Conservation (phyloP, 805 yeast genomes). For the Yarrowia sp. region DNA sequence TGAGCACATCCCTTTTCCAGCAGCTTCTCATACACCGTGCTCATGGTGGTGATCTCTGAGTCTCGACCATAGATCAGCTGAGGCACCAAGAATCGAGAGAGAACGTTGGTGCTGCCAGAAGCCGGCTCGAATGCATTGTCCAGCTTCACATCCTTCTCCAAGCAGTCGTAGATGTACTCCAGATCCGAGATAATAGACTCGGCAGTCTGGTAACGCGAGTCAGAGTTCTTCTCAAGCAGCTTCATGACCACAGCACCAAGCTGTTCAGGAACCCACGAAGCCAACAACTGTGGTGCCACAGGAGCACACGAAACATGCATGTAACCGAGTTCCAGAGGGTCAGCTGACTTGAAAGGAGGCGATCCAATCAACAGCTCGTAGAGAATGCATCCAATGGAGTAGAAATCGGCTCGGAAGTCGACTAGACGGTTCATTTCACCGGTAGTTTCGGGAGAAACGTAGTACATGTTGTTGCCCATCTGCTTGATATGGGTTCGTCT, state of each 20-base stretch:
- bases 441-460: constrained; percentile 60
- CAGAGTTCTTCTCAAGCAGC: constrained; percentile 54
- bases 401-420: constrained; percentile 59
- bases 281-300: constrained; percentile 51
- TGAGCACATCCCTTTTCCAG: constrained; percentile 44
- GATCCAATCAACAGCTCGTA: constrained; percentile 58
- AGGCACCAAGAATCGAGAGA: constrained; percentile 45
- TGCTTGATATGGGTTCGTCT: constrained; percentile 53
- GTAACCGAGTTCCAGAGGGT: constrained; percentile 52
- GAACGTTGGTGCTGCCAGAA: constrained; percentile 32
- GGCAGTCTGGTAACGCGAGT: constrained; percentile 53
- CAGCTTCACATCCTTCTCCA: constrained; percentile 40
- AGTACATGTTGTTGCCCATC: constrained; percentile 55
- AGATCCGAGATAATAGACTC: constrained; percentile 53
- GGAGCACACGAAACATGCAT: constrained; percentile 56
- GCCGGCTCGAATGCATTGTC: constrained; percentile 41
- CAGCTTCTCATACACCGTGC: constrained; percentile 43
- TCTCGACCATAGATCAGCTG: constrained; percentile 49
- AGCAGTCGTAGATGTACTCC: constrained; percentile 41
- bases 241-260: constrained; percentile 55
- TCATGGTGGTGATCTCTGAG: constrained; percentile 45
- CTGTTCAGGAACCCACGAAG: constrained; percentile 44
- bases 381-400: constrained; percentile 58
- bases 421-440: constrained; percentile 53
- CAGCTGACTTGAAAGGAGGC: constrained; percentile 55